Conservation (phyloP, 768 basidiomycete species). For the Lentinula lateritia region DNA sequence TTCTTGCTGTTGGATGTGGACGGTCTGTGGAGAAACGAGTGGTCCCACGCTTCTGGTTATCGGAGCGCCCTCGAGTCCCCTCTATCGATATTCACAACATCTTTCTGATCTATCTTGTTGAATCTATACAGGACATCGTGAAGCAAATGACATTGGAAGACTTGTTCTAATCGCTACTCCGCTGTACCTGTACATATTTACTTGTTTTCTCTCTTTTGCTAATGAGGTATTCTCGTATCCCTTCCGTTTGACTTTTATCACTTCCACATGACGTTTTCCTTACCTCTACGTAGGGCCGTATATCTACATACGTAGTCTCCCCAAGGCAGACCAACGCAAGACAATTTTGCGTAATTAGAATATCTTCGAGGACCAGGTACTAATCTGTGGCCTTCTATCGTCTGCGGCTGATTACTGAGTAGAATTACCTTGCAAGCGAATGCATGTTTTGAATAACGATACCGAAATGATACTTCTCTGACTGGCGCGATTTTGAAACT, state of each 20-base stretch:
- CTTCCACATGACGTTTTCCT: too few species aligned
- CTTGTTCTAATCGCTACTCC: conserved; percentile 52
- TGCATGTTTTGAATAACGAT: too few species aligned
- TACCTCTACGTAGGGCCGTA: too few species aligned
- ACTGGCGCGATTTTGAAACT: too few species aligned
- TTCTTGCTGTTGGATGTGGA: background rate
- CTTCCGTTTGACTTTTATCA: background rate
- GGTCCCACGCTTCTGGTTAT: background rate
- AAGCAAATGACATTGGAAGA: conserved; percentile 99
- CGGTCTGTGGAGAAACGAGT: background rate
- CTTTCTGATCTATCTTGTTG: conserved; percentile 1
- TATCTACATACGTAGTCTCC: too few species aligned
- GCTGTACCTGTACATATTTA: conserved; percentile 1
- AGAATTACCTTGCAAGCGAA: too few species aligned
- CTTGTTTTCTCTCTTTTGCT: background rate
- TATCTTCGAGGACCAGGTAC: too few species aligned
- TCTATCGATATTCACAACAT: background rate
- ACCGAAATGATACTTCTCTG: too few species aligned
- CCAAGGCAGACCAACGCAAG: too few species aligned
- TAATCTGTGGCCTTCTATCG: too few species aligned
- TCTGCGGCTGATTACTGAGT: too few species aligned
- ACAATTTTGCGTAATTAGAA: too few species aligned
- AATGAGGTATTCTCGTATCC: background rate
- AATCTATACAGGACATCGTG: conserved; percentile 77
- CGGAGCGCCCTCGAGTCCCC: conserved; percentile 5